Evolutionary conservation across 1,139 yeast species (phyloP).

Genomic region (Yamadazyma buinensis): DNA sequence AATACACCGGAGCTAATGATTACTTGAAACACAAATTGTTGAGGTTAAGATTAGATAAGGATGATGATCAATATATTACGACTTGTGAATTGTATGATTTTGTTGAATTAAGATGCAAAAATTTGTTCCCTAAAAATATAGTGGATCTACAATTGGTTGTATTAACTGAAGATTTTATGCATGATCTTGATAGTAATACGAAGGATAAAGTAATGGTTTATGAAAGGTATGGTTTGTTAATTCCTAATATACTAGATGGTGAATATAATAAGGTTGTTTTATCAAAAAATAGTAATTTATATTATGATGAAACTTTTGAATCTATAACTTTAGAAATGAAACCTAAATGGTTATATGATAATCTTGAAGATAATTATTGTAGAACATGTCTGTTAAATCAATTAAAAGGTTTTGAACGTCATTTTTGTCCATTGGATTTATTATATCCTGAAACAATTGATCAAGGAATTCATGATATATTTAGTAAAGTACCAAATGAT

Average conservation of each 20-base stretch:
- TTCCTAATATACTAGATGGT: conserved; percentile 40
- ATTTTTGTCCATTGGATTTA: conserved; percentile 45
- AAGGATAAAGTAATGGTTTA: conserved; percentile 31
- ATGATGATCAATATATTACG: conserved; percentile 37
- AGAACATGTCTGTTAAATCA: conserved; percentile 45
- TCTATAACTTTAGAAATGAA: conserved; percentile 41
- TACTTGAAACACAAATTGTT: conserved; percentile 34
- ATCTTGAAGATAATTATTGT: conserved; percentile 34
- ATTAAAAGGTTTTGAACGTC: conserved; percentile 28
- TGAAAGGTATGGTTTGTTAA: conserved; percentile 39
- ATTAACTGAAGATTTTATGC: conserved; percentile 32
- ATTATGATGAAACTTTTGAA: conserved; percentile 19
- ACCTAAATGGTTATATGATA: conserved; percentile 49
- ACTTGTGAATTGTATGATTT: conserved; percentile 44
- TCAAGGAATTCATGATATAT: conserved; percentile 32
- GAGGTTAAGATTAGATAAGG: conserved; percentile 34
- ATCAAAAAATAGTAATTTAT: conserved; percentile 38
- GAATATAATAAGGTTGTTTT: conserved; percentile 23
- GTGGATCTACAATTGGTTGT: conserved; percentile 39
- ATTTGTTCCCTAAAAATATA: conserved; percentile 34
- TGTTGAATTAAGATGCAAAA: conserved; percentile 40
- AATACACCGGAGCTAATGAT: conserved; percentile 36
- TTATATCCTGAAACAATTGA: conserved; percentile 30
- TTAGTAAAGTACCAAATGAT: conserved; percentile 24
- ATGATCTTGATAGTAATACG: conserved; percentile 25